Percentiles rank a stretch among this genome's conserved stretches.
Evolutionary conservation across 352 stramenopile genomes (phyloP).

Genomic region (Globisporangium megalacanthum): DNA sequence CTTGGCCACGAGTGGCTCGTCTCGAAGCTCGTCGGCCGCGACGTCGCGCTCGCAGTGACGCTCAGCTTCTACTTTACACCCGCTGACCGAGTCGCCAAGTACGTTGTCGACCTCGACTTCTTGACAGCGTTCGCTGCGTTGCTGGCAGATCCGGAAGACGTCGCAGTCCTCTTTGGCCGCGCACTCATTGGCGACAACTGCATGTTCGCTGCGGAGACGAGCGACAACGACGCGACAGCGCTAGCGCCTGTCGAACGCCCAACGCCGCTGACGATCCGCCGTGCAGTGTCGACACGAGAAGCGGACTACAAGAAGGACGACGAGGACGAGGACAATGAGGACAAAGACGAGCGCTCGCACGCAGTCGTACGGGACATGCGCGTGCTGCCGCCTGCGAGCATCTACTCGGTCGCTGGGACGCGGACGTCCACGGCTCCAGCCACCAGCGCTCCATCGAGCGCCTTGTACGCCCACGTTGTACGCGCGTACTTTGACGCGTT

Average conservation of each 20-base stretch:
- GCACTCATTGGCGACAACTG: slow-evolving; percentile 23
- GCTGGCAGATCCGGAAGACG: slow-evolving; percentile 13
- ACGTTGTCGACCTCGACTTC: slow-evolving; percentile 23
- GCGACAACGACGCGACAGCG: not conserved
- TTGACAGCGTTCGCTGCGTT: slow-evolving; percentile 14
- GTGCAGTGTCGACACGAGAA: not conserved
- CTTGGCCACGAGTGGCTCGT: slow-evolving; percentile 18
- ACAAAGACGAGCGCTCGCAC: not conserved
- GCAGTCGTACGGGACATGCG: not conserved
- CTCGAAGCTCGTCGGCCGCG: slow-evolving; percentile 18
- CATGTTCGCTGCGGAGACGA: slow-evolving; percentile 13
- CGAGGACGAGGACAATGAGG: not conserved
- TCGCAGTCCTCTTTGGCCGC: slow-evolving; percentile 9
- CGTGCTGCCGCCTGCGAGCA: slow-evolving; percentile 1
- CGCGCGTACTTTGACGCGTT: slow-evolving; percentile 5
- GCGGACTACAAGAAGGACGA: not conserved
- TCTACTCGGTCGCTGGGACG: not conserved
- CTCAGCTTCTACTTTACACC: slow-evolving; percentile 23
- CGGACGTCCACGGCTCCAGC: not conserved
- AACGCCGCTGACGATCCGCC: not conserved
- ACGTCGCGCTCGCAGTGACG: slow-evolving; percentile 5
- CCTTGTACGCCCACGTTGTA: not conserved
- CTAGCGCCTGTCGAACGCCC: not conserved
- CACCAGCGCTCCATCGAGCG: not conserved
- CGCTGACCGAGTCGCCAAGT: slow-evolving; percentile 12